Base-by-base conservation (phyloP, 257 asterid genomes). In the Prunella vulgaris region DNA sequence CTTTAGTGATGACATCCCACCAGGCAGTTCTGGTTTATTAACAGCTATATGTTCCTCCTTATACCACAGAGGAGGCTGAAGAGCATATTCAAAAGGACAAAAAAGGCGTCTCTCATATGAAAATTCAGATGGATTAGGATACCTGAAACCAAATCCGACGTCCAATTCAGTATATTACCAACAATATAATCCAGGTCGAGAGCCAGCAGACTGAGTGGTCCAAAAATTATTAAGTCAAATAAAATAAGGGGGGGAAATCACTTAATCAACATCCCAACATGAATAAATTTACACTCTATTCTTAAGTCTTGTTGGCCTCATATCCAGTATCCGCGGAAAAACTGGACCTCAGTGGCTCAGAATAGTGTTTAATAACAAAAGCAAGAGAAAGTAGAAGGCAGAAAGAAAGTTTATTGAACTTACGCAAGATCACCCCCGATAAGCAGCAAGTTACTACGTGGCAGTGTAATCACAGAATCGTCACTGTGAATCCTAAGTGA, bases 381-480 rank as follows among this genome's bases (percentile, higher is more conserved):
- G 42, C 42, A 40, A 33, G 37, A 57, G 22, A 48, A 64, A 38
- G 64, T 59, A 25, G 58, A 44, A 48, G 64, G 38, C 53, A 68
- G 56, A 62, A 62, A 53, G 24, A 71, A 44, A 66, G 37, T 53
- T 62, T 62, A 49, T 46, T 48, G 85, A 82, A 67, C 97, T 84
- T 94, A 94, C 97, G 99, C 97, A 65, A 94, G 99, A 85, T 94
- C 99, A 72, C 99, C 99, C 80, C 99, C 99, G 52, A 94, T 86
- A 67, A 94, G 93, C 37, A 94, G 96, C 84, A 94, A 84, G 80
- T 89, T 82, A 68, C 87, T 93, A 54, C 99, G 96, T 18, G 92
- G 99, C 35, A 94, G 85, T 5, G 71, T 76, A 77, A 77, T 70
- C 69, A 46, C 57, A 57, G 95, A 86, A 71, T 80, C 90, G 69